Conservation (phyloP, 2,329 filamentous ascomycete genomes). For the Trichoderma citrinoviride region DNA sequence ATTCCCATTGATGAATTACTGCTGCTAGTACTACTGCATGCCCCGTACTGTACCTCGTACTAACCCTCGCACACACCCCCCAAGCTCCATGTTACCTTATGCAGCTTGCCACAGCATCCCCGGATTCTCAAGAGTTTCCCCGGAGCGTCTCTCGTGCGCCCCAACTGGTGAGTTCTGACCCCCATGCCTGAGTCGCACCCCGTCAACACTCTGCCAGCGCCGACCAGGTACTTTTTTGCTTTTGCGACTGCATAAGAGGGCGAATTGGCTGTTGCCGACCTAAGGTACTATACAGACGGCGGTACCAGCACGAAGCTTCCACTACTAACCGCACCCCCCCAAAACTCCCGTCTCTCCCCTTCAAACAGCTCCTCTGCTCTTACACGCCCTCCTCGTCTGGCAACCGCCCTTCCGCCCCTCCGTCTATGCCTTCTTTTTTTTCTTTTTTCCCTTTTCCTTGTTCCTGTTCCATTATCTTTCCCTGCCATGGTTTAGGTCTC, state of each 20-base stretch:
- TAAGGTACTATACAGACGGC: background rate
- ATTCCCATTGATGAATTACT: too few relatives aligned
- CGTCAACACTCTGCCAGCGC: background rate
- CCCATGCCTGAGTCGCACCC: background rate
- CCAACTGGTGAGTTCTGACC: background rate
- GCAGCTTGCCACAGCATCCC: conserved; percentile 19
- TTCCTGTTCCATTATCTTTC: background rate
- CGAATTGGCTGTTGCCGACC: background rate
- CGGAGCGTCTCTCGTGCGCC: conserved; percentile 1
- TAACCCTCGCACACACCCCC: background rate
- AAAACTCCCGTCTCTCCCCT: background rate
- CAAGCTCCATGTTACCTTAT: conserved; percentile 1
- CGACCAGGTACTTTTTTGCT: background rate
- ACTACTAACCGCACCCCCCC: background rate
- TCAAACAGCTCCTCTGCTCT: background rate
- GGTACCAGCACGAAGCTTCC: background rate
- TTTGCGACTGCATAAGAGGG: background rate
- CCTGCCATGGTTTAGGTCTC: background rate
- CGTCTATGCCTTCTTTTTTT: background rate
- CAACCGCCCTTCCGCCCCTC: conserved; percentile 16
- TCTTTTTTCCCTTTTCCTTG: background rate
- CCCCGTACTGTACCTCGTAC: background rate
- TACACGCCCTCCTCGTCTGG: conserved; percentile 18
- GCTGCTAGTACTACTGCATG: too few relatives aligned
- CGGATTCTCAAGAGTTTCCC: conserved; percentile 19